phyloP scores from a whole-genome alignment of 1,284 basidiomycete genomes.

The Melampsora occidentalis region DNA sequence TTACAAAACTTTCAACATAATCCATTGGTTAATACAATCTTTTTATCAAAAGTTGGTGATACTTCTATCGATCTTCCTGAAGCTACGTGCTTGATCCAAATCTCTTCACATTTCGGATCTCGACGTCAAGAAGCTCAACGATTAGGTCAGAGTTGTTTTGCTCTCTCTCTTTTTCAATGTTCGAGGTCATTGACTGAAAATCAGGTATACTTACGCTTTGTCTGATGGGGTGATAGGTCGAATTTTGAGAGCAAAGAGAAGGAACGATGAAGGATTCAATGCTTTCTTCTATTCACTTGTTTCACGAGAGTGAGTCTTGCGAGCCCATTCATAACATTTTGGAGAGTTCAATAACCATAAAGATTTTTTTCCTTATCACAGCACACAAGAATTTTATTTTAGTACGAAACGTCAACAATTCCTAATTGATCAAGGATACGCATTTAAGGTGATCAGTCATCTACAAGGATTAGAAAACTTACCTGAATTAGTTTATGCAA shows the following conservation, averaged over 20 bases:
- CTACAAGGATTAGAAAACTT: constrained; percentile 85
- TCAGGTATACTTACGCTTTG: not conserved
- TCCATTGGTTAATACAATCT: constrained; percentile 91
- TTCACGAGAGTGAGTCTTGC: constrained; percentile 68
- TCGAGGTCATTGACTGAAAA: not conserved
- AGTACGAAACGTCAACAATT: constrained; percentile 98
- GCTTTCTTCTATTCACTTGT: constrained; percentile 99
- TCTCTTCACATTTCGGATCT: constrained; percentile 99
- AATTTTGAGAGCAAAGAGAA: constrained; percentile 91
- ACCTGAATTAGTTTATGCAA: constrained; percentile 85
- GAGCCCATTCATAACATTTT: not conserved
- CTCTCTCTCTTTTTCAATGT: constrained; percentile 43
- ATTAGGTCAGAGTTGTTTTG: constrained; percentile 62
- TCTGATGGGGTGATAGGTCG: constrained; percentile 62
- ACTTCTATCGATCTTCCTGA: constrained; percentile 99
- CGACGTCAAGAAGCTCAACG: constrained; percentile 96
- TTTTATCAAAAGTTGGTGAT: constrained; percentile 97
- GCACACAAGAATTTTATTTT: constrained; percentile 98
- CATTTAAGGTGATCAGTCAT: constrained; percentile 98
- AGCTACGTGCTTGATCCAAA: constrained; percentile 98
- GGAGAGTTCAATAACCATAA: too few relatives aligned
- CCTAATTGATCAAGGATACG: constrained; percentile 94
- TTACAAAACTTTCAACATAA: constrained; percentile 94
- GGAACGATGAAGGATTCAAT: constrained; percentile 99
- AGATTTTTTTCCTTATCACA: not conserved